Evolutionary conservation across 495 filamentous ascomycete species (phyloP).

Genomic region (Trichodelitschia bisporula): DNA sequence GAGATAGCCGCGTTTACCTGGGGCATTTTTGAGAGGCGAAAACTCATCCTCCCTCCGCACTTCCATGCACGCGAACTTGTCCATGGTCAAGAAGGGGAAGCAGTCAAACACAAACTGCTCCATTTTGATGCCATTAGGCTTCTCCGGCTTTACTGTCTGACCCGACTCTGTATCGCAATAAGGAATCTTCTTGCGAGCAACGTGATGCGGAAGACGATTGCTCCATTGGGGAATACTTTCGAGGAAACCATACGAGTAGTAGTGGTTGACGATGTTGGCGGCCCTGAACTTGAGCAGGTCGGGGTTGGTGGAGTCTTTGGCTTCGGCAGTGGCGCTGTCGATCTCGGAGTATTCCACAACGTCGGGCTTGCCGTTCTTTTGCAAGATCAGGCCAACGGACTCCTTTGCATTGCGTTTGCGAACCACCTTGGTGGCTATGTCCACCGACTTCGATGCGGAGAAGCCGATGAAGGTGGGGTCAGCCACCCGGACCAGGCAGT

Average conservation of each 20-base stretch:
- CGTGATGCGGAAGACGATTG: slow-evolving; percentile 75
- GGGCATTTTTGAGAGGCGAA: slow-evolving; percentile 91
- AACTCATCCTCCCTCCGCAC: slow-evolving; percentile 96
- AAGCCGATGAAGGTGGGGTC: slow-evolving; percentile 94
- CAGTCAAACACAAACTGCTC: slow-evolving; percentile 99
- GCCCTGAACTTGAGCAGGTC: slow-evolving; percentile 83
- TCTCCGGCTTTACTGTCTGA: slow-evolving; percentile 61
- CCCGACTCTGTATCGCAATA: slow-evolving; percentile 52
- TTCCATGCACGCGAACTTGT: slow-evolving; percentile 86
- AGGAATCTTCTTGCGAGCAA: slow-evolving; percentile 96
- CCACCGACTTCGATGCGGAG: slow-evolving; percentile 63
- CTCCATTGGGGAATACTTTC: slow-evolving; percentile 71
- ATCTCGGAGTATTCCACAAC: slow-evolving; percentile 99
- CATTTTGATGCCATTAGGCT: slow-evolving; percentile 94
- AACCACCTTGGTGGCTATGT: slow-evolving; percentile 96
- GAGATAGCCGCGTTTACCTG: slow-evolving; percentile 6
- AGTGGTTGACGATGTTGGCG: slow-evolving; percentile 99
- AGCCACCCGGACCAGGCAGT: slow-evolving; percentile 93
- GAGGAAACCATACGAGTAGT: slow-evolving; percentile 88
- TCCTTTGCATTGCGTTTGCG: slow-evolving; percentile 94
- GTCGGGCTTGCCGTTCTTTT: slow-evolving; percentile 88
- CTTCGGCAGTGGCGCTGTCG: slow-evolving; percentile 62
- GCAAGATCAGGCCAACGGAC: slow-evolving; percentile 81
- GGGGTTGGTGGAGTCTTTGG: slow-evolving; percentile 60
- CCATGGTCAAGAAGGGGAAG: slow-evolving; percentile 69